Conservation (phyloP, 2,329 filamentous ascomycete species). For the Xylaria sp. region DNA sequence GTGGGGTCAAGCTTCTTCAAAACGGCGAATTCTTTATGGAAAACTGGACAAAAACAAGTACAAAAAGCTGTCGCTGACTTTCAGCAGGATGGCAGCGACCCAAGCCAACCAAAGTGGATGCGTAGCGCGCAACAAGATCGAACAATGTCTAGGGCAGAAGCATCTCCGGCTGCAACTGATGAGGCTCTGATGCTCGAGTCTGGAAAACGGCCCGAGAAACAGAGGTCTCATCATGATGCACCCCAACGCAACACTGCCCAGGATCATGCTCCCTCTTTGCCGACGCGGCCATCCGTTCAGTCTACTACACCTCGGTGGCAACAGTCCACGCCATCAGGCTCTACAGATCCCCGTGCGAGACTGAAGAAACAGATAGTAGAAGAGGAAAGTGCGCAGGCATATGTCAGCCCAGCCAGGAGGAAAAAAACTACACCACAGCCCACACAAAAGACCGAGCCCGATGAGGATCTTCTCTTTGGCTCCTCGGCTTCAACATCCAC, state of each 20-base stretch:
- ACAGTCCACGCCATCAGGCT: conserved; percentile 57
- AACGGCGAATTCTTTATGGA: conserved; percentile 95
- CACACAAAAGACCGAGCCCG: conserved; percentile 56
- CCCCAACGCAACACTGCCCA: conserved; percentile 50
- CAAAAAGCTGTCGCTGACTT: conserved; percentile 93
- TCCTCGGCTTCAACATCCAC: conserved; percentile 51
- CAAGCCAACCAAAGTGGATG: conserved; percentile 95
- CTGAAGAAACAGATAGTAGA: conserved; percentile 80
- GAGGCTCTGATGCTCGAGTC: conserved; percentile 84
- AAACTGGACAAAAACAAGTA: conserved; percentile 90
- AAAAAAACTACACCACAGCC: conserved; percentile 72
- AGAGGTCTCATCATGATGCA: conserved; percentile 49
- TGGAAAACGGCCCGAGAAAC: conserved; percentile 65
- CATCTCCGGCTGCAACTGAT: conserved; percentile 64
- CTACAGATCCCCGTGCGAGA: conserved; percentile 65
- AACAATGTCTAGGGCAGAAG: conserved; percentile 50
- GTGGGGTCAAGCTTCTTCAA: conserved; percentile 89
- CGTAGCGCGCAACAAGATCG: conserved; percentile 71
- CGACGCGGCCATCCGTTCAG: conserved; percentile 56
- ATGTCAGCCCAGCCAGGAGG: conserved; percentile 86
- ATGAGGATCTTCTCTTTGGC: conserved; percentile 74
- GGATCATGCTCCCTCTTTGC: conserved; percentile 62
- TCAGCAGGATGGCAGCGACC: conserved; percentile 75
- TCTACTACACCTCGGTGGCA: conserved; percentile 69
- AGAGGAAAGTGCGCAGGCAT: conserved; percentile 83